These are phyloP conservation scores for Berberis thunbergii DNA, from an alignment of 164 flowering plant genomes.

Conservation along the genomic window DNA sequence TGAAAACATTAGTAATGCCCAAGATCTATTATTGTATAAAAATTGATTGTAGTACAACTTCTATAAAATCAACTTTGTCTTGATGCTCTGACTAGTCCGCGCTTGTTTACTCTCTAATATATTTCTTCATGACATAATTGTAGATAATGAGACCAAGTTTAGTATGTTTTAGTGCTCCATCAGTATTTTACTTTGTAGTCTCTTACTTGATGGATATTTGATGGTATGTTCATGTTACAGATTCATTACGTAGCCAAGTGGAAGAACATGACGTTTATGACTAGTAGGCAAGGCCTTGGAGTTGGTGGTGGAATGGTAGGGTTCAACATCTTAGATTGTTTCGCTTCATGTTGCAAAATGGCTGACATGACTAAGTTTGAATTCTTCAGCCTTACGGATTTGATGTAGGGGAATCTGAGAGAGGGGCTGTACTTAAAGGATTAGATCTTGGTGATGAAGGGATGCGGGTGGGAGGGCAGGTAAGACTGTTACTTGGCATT, in stretches of 20 bases:
- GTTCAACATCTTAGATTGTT: too few relatives aligned
- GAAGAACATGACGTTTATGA: slow-evolving; percentile 89
- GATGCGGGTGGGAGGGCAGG: slow-evolving; percentile 97
- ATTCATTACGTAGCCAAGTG: slow-evolving; percentile 97
- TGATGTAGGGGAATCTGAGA: slow-evolving; percentile 92
- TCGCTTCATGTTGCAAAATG: not conserved
- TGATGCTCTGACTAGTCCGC: too few relatives aligned
- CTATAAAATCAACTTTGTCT: too few relatives aligned
- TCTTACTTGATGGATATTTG: not conserved
- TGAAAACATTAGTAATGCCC: not conserved
- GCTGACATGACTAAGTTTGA: slow-evolving; percentile 6
- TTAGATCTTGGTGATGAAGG: slow-evolving; percentile 90
- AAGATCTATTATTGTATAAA: not conserved
- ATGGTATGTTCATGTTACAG: slow-evolving; percentile 28
- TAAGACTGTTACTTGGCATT: slow-evolving; percentile 18
- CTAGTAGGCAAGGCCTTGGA: slow-evolving; percentile 95
- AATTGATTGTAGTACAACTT: not conserved
- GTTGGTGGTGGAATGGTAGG: slow-evolving; percentile 94
- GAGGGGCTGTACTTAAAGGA: slow-evolving; percentile 79
- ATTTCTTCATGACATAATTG: too few relatives aligned
- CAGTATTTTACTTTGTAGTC: not conserved
- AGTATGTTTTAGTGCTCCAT: not conserved
- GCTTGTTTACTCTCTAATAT: too few relatives aligned
- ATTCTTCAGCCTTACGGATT: slow-evolving; percentile 89
- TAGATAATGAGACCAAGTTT: too few relatives aligned